Evolutionary conservation across 805 yeast species (phyloP).

Genomic region (Cyberlindnera meyerae): DNA sequence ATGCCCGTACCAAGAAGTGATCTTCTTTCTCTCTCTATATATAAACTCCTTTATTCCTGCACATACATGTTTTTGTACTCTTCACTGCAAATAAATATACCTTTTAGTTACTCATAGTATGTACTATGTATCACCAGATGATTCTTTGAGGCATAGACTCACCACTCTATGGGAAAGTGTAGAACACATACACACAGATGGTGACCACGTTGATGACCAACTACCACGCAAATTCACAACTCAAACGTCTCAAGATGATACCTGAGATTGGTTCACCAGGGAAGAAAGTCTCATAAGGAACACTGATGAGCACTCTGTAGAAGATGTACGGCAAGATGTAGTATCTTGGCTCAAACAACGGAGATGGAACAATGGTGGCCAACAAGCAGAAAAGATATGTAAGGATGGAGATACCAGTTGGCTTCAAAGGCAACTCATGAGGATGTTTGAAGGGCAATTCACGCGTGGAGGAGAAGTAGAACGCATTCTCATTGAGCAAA

Average conservation of each 20-base stretch:
- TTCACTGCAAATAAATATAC: too few species aligned
- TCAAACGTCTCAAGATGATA: conserved; percentile 32
- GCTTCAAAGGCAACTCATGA: conserved; percentile 34
- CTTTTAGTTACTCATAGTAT: background rate
- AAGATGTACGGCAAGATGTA: conserved; percentile 76
- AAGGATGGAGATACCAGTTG: conserved; percentile 43
- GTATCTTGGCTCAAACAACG: conserved; percentile 90
- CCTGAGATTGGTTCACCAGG: conserved; percentile 17
- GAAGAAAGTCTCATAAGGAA: conserved; percentile 30
- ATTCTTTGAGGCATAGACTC: conserved; percentile 67
- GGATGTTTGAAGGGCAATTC: conserved; percentile 34
- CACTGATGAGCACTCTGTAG: conserved; percentile 58
- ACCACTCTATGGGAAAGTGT: conserved; percentile 64
- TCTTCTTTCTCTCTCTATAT: background rate
- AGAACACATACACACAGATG: conserved; percentile 49
- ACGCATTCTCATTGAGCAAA: conserved; percentile 31
- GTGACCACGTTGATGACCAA: conserved; percentile 49
- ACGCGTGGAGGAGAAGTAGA: conserved; percentile 30
- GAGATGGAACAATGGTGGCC: conserved; percentile 77
- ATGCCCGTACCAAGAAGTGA: conserved; percentile 47
- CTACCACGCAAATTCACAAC: conserved; percentile 60
- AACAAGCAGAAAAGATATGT: conserved; percentile 48
- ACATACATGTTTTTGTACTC: background rate
- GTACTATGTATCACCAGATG: conserved; percentile 61
- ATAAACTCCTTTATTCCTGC: background rate